Conservation (phyloP, 1,284 basidiomycete genomes). For the Ustilago sp. region DNA sequence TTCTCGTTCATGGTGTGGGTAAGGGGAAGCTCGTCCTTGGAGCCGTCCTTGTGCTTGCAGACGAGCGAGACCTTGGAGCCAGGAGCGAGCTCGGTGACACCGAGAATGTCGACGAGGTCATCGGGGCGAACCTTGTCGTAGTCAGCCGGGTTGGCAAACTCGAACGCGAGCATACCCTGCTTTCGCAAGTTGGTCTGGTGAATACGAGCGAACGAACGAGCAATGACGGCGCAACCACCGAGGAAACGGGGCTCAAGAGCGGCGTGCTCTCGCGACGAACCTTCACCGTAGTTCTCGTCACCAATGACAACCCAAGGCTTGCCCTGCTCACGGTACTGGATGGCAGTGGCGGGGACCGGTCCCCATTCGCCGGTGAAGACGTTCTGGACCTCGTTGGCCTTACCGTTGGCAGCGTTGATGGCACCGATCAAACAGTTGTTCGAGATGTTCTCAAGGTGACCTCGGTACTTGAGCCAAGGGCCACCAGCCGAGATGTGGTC, state of each 20-base stretch:
- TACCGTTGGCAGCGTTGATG: slow-evolving; percentile 92
- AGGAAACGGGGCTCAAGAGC: slow-evolving; percentile 97
- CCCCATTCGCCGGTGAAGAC: slow-evolving; percentile 87
- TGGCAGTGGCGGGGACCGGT: slow-evolving; percentile 84
- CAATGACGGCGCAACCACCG: slow-evolving; percentile 93
- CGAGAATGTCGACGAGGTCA: slow-evolving; percentile 64
- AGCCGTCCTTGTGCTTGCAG: slow-evolving; percentile 67
- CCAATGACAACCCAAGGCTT: slow-evolving; percentile 94
- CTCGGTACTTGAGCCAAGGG: slow-evolving; percentile 99
- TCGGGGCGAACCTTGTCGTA: slow-evolving; percentile 67
- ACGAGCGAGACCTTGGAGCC: slow-evolving; percentile 64
- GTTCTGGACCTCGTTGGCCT: slow-evolving; percentile 95
- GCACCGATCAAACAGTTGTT: slow-evolving; percentile 96
- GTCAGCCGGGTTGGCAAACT: slow-evolving; percentile 66
- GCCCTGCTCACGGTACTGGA: slow-evolving; percentile 87
- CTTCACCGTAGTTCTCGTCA: slow-evolving; percentile 91
- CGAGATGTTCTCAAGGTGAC: slow-evolving; percentile 98
- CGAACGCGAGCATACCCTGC: slow-evolving; percentile 67
- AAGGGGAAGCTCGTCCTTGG: slow-evolving; percentile 65
- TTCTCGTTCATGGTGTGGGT: slow-evolving; percentile 68
- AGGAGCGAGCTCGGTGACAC: slow-evolving; percentile 64
- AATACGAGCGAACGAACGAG: slow-evolving; percentile 96
- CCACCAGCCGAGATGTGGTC: slow-evolving; percentile 87
- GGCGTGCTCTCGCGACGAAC: slow-evolving; percentile 96
- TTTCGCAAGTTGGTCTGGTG: slow-evolving; percentile 95